These are phyloP conservation scores for Microdochium trichocladiopsis DNA, from an alignment of 2,329 filamentous ascomycete genomes.

Conservation along the genomic window DNA sequence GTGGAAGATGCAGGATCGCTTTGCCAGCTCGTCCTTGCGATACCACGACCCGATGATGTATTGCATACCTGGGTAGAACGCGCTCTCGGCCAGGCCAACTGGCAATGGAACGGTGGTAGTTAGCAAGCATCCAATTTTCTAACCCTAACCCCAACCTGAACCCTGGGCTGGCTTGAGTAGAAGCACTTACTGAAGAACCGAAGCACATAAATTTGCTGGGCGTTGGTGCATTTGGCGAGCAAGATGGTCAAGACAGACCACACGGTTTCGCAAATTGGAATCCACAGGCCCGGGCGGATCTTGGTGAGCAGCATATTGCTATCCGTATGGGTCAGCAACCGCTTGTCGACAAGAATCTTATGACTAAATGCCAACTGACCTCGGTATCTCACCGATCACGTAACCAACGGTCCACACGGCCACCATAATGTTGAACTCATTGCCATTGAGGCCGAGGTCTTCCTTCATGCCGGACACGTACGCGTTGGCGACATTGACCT, in stretches of 20 bases:
- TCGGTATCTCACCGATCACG: constrained; percentile 21
- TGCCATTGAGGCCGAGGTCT: constrained; percentile 29
- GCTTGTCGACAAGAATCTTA: not conserved
- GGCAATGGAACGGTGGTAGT: not conserved
- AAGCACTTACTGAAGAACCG: constrained; percentile 20
- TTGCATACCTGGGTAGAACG: constrained; percentile 22
- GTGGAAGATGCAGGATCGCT: constrained; percentile 33
- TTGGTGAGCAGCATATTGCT: constrained; percentile 25
- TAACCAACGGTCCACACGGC: constrained; percentile 10
- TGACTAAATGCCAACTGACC: constrained; percentile 7
- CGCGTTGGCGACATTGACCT: constrained; percentile 31
- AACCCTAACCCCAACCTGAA: not conserved
- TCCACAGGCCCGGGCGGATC: constrained; percentile 27
- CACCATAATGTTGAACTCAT: constrained; percentile 26
- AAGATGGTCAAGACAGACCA: constrained; percentile 25
- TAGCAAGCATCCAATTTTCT: not conserved
- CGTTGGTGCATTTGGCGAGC: constrained; percentile 21
- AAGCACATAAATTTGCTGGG: constrained; percentile 23
- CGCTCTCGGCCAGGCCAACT: constrained; percentile 11
- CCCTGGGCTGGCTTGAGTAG: not conserved
- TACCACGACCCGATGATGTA: constrained; percentile 30
- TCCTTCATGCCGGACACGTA: constrained; percentile 40
- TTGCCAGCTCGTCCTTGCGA: constrained; percentile 32
- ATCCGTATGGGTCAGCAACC: constrained; percentile 4
- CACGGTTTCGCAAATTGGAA: constrained; percentile 22